phyloP scores from a whole-genome alignment of 2,329 filamentous ascomycete genomes.

The Capronia epimyces region DNA sequence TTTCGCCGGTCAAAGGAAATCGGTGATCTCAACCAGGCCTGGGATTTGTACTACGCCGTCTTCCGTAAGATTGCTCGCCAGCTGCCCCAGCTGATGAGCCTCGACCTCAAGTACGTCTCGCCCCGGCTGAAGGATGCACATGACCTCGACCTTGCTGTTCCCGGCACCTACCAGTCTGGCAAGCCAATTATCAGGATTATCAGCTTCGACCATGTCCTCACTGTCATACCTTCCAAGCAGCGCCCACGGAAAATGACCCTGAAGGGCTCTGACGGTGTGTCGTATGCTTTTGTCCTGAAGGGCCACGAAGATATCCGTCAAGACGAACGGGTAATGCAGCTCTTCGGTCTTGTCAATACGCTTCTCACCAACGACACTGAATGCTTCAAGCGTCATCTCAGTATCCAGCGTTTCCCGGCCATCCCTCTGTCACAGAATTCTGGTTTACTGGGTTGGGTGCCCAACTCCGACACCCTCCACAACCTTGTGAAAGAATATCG shows the following conservation, averaged over 20 bases:
- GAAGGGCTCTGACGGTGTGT: conserved; percentile 79
- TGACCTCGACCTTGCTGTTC: conserved; percentile 88
- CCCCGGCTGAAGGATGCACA: conserved; percentile 81
- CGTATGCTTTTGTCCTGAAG: conserved; percentile 87
- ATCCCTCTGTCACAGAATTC: conserved; percentile 96
- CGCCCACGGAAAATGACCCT: conserved; percentile 83
- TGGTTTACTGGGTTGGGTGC: conserved; percentile 91
- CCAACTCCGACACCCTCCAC: conserved; percentile 94
- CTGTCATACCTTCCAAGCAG: conserved; percentile 95
- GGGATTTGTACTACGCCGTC: conserved; percentile 98
- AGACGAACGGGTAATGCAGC: conserved; percentile 98
- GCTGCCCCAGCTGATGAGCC: conserved; percentile 80
- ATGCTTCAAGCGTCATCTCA: conserved; percentile 93
- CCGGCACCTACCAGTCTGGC: conserved; percentile 81
- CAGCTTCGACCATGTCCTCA: conserved; percentile 83
- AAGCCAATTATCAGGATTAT: conserved; percentile 76
- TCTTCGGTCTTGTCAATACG: conserved; percentile 96
- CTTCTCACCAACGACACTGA: conserved; percentile 89
- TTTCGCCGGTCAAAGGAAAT: conserved; percentile 85
- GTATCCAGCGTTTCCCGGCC: conserved; percentile 92
- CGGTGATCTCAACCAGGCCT: conserved; percentile 93
- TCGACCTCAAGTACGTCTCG: conserved; percentile 95
- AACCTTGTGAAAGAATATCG: conserved; percentile 96
- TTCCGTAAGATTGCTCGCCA: conserved; percentile 94
- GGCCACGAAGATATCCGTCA: conserved; percentile 99